Evolutionary conservation across 75 land plant species (phyloP).

Genomic region (Pinus tabuliformis): DNA sequence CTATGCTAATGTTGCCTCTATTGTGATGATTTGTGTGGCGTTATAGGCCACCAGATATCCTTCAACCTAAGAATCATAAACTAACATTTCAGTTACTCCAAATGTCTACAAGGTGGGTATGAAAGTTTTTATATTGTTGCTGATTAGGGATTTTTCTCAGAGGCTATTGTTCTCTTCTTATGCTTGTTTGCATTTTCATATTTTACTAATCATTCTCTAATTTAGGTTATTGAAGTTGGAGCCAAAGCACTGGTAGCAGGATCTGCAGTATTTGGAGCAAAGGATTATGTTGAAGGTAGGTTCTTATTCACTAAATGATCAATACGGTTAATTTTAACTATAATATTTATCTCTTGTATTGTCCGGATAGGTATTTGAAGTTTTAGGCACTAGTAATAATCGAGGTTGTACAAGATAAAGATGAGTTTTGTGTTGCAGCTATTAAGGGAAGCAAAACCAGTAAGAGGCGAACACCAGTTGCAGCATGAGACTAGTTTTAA

Average conservation of each 20-base stretch:
- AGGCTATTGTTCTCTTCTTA: background rate
- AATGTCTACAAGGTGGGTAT: constrained; percentile 91
- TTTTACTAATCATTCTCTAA: background rate
- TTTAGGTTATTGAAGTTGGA: constrained; percentile 95
- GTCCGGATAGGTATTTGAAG: no score
- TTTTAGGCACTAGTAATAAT: background rate
- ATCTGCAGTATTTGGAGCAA: constrained; percentile 98
- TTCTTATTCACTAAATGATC: background rate
- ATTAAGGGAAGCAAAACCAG: constrained; percentile 95
- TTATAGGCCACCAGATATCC: background rate
- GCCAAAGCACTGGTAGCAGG: constrained; percentile 99
- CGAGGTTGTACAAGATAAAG: background rate
- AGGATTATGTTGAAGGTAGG: constrained; percentile 89
- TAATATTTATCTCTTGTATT: constrained; percentile 1
- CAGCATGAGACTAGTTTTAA: constrained; percentile 25
- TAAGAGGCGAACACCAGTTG: constrained; percentile 76
- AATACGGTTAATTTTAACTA: background rate
- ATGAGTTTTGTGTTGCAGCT: constrained; percentile 47
- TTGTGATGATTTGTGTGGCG: background rate
- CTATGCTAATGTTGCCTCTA: background rate
- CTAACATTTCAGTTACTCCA: constrained; percentile 21
- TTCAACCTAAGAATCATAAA: background rate
- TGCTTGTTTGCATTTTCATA: background rate
- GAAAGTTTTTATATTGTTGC: background rate
- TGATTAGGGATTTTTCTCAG: background rate